Conservation (phyloP, 139 green algal genomes). For the Volvox reticuliferus region DNA sequence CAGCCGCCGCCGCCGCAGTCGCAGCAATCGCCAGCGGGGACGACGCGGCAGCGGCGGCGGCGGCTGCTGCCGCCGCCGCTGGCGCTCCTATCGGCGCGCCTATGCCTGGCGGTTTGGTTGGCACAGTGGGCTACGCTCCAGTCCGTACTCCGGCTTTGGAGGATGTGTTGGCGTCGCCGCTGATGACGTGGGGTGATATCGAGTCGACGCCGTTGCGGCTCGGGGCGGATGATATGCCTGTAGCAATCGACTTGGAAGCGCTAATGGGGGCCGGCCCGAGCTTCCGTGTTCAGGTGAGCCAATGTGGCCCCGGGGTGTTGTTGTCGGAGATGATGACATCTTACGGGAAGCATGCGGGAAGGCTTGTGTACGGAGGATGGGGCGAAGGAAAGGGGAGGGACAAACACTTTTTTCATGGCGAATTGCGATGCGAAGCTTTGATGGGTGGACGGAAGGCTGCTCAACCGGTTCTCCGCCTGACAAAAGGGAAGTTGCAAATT, state of each 20-base stretch:
- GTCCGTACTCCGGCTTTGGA: constrained; percentile 55
- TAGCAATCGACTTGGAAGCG: constrained; percentile 30
- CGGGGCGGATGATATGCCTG: constrained; percentile 45
- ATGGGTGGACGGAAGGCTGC: too few species aligned
- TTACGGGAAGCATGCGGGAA: background rate
- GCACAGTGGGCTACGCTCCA: constrained; percentile 47
- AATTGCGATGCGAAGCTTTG: too few species aligned
- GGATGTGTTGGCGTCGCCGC: constrained; percentile 63
- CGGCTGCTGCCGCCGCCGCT: background rate
- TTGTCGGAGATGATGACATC: background rate
- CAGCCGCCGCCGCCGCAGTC: background rate
- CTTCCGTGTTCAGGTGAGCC: constrained; percentile 49
- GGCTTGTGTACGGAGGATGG: background rate
- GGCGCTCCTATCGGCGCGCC: constrained; percentile 20
- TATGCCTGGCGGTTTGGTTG: background rate
- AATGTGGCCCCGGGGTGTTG: background rate
- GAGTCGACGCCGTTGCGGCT: constrained; percentile 83
- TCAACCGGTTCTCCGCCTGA: too few species aligned
- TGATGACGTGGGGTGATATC: constrained; percentile 94
- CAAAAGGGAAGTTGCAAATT: too few species aligned
- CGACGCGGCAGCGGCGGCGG: background rate
- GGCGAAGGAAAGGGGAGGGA: background rate
- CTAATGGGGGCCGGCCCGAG: constrained; percentile 14
- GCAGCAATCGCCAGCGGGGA: background rate
- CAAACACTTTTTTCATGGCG: too few species aligned